Conservation (phyloP, 768 basidiomycete species). For the Lactifluus subvellereus region DNA sequence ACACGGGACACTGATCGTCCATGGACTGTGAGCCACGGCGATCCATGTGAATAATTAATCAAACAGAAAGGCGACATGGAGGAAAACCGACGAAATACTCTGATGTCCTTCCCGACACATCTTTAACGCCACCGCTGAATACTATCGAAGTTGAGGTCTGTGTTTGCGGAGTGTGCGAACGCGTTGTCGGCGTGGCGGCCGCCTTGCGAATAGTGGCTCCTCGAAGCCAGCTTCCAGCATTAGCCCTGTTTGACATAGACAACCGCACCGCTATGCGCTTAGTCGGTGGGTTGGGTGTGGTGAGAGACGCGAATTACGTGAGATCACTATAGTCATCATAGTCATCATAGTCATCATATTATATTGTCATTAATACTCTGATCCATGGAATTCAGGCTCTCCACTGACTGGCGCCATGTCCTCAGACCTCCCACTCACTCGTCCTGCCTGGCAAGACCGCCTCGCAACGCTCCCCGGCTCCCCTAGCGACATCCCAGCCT, state of each 20-base stretch:
- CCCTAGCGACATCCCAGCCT: conserved; percentile 58
- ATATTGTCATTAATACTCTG: too few species aligned
- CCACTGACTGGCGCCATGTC: background rate
- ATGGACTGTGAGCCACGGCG: conserved; percentile 47
- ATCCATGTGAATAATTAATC: conserved; percentile 7
- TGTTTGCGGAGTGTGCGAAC: conserved; percentile 60
- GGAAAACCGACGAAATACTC: conserved; percentile 66
- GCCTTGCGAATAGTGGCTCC: conserved; percentile 74
- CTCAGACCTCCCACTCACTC: conserved; percentile 33
- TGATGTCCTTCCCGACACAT: conserved; percentile 72
- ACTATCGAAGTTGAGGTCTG: conserved; percentile 69
- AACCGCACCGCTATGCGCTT: too few species aligned
- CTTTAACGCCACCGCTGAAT: conserved; percentile 82
- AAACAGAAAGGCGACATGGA: background rate
- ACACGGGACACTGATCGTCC: conserved; percentile 95
- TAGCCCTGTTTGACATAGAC: conserved; percentile 22
- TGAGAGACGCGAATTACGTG: background rate
- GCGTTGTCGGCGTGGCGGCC: conserved; percentile 44
- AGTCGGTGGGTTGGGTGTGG: too few species aligned
- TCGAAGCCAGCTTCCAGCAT: conserved; percentile 37
- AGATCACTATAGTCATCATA: background rate
- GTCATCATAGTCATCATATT: too few species aligned
- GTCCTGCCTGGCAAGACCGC: conserved; percentile 44
- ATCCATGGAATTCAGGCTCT: too few species aligned
- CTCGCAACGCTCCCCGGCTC: conserved; percentile 51